Conservation (phyloP, 306 rosid species). For the Rosa persica region DNA sequence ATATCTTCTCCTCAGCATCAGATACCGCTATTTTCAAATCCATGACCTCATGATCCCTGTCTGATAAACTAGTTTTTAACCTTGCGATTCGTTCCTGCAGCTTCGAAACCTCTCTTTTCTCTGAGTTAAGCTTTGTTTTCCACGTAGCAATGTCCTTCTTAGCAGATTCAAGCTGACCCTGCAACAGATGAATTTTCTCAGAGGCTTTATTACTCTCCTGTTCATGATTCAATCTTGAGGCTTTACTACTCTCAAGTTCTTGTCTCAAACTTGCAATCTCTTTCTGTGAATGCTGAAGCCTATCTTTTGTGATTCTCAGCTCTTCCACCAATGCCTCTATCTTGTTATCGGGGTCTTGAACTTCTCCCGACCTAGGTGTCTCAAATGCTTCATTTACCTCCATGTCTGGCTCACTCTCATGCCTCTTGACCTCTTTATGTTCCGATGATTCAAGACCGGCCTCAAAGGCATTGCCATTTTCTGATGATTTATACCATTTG, state of each 20-base stretch:
- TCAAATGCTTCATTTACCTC: slow-evolving; percentile 27
- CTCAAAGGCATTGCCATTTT: slow-evolving; percentile 17
- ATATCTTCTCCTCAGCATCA: slow-evolving; percentile 92
- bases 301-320: slow-evolving; percentile 52
- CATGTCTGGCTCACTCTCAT: slow-evolving; percentile 16
- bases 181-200: slow-evolving; percentile 50
- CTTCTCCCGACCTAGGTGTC: slow-evolving; percentile 34
- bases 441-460: slow-evolving; percentile 27
- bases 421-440: slow-evolving; percentile 24
- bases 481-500: slow-evolving; percentile 36
- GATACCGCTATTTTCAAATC: slow-evolving; percentile 84
- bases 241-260: slow-evolving; percentile 50
- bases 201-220: slow-evolving; percentile 51
- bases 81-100: slow-evolving; percentile 71
- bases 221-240: slow-evolving; percentile 49
- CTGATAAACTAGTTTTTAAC: slow-evolving; percentile 67
- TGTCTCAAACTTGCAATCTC: slow-evolving; percentile 56
- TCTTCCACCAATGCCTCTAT: slow-evolving; percentile 46
- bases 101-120: slow-evolving; percentile 72
- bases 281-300: slow-evolving; percentile 54
- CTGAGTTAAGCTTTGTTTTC: slow-evolving; percentile 68
- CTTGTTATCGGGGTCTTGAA: slow-evolving; percentile 33
- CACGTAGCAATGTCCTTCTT: slow-evolving; percentile 55
- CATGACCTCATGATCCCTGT: slow-evolving; percentile 76
- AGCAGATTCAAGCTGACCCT: slow-evolving; percentile 63